Conservation (phyloP, 371 early-diverging fungal species). For the Mortierella sp. region DNA sequence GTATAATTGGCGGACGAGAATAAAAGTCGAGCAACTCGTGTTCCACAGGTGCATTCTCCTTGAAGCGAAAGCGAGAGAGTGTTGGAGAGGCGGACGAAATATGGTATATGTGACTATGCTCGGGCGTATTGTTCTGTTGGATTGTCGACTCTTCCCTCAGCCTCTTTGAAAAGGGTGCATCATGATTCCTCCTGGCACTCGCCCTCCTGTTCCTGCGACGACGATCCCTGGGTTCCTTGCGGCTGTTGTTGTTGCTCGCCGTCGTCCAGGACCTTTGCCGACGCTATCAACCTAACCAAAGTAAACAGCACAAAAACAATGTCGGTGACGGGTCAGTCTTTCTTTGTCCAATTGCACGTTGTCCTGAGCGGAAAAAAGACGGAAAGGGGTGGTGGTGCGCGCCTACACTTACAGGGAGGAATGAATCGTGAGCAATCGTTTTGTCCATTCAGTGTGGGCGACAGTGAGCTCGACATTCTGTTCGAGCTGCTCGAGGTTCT, state of each 20-base stretch:
- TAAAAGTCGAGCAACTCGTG: no score
- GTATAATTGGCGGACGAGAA: no score
- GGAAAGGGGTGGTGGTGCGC: no score
- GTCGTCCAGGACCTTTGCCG: constrained; percentile 27
- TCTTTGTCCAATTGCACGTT: no score
- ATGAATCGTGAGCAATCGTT: constrained; percentile 39
- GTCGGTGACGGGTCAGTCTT: neutral
- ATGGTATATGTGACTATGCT: neutral
- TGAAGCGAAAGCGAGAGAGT: neutral
- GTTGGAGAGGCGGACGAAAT: neutral
- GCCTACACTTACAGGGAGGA: constrained; percentile 52
- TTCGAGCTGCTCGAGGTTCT: constrained; percentile 41
- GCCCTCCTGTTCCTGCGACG: constrained; percentile 12
- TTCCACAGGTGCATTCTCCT: neutral
- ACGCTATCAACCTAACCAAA: constrained; percentile 30
- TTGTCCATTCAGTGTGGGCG: constrained; percentile 49
- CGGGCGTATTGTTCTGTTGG: no score
- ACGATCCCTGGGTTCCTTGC: constrained; percentile 10
- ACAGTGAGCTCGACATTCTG: constrained; percentile 47
- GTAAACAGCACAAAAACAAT: neutral
- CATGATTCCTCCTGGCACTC: neutral
- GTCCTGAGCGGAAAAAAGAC: neutral
- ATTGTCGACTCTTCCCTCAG: neutral
- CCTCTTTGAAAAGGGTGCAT: neutral
- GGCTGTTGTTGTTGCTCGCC: constrained; percentile 17